Evolutionary conservation across 2,329 filamentous ascomycete species (phyloP), one percentile per base, ranked within the genome.

Genomic region (Pseudogymnoascus verrucosus): DNA sequence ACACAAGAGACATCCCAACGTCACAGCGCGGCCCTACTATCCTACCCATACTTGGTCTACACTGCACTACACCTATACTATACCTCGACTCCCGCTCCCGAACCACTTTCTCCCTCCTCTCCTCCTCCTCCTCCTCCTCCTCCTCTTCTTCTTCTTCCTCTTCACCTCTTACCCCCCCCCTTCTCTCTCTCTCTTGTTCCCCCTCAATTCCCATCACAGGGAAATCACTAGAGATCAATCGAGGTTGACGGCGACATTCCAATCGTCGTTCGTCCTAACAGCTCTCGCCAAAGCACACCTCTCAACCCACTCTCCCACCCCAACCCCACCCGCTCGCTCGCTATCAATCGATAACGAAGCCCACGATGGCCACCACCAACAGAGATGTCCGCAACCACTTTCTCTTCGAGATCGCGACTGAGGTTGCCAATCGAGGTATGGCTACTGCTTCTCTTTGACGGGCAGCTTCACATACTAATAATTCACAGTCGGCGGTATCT

Each of bases 331-430:
- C 37, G 37, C 37, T 34, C 28, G 28, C 28, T 40, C 37, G n/a
- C 37, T 40, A 40, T 40, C 39, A 36, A 40, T 40, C 39, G 39
- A 40, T 40, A 61, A 61, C 28, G 23, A 31, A 39, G 34, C 36
- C n/a, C 44, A 63, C 19, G 19, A 63, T 63, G 61, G 21, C 40
- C n/a, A 16, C 14, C 61, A 57, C 19, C 23, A 71, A 72, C 61
- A 67, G 73, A 68, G 93, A 98, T 78, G 90, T 98, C 72, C 92
- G 90, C 80, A 95, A 96, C 77, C 95, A 98, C 79, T 82, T 96
- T 73, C 89, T 99, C 70, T 99, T 99, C 75, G 95, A 99, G 80
- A 83, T 98, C 72, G 92, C 95, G 66, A 98, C 95, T 21, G 95
- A 99, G 76, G 95, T 98, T 71, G 95, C 95, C 67, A 96, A 98